Evolutionary conservation across 1,284 basidiomycete species (phyloP).

Genomic region (Lentinula novae-zelandiae): DNA sequence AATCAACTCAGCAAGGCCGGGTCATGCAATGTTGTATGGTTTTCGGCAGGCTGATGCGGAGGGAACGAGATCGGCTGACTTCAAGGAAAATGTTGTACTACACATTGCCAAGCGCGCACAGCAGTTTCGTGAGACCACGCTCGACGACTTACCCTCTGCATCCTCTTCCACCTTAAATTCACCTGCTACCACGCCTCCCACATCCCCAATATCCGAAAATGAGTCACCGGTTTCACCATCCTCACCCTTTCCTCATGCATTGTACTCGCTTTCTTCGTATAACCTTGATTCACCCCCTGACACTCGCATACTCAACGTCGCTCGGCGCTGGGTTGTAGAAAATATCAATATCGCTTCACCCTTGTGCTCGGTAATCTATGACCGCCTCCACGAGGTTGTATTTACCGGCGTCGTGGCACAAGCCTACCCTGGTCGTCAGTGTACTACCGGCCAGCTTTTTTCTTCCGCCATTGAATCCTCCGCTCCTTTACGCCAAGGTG

Average conservation of each 20-base stretch:
- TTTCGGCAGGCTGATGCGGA: conserved; percentile 29
- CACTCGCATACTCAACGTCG: conserved; percentile 48
- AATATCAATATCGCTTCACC: conserved; percentile 55
- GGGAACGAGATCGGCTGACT: conserved; percentile 40
- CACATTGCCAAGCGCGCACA: conserved; percentile 65
- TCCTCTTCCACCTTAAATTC: neutral
- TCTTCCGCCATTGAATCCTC: conserved; percentile 16
- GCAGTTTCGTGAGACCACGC: conserved; percentile 29
- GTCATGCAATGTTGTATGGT: neutral
- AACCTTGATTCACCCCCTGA: conserved; percentile 38
- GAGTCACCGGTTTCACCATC: conserved; percentile 12
- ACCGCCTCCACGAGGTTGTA: conserved; percentile 61
- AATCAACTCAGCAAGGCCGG: conserved; percentile 52
- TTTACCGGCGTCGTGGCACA: conserved; percentile 54
- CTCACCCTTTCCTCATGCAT: conserved; percentile 11
- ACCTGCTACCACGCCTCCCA: conserved; percentile 1
- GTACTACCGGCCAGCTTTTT: conserved; percentile 24
- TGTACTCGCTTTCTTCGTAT: neutral
- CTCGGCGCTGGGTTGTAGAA: conserved; percentile 60
- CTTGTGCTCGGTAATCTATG: conserved; percentile 56
- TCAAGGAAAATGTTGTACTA: conserved; percentile 58
- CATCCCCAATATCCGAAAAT: conserved; percentile 13
- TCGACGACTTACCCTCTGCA: conserved; percentile 6
- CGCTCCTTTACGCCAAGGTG: conserved; percentile 20
- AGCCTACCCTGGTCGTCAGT: conserved; percentile 42